Conservation (phyloP, 1,139 yeast genomes). For the Taiozyma sp. region DNA sequence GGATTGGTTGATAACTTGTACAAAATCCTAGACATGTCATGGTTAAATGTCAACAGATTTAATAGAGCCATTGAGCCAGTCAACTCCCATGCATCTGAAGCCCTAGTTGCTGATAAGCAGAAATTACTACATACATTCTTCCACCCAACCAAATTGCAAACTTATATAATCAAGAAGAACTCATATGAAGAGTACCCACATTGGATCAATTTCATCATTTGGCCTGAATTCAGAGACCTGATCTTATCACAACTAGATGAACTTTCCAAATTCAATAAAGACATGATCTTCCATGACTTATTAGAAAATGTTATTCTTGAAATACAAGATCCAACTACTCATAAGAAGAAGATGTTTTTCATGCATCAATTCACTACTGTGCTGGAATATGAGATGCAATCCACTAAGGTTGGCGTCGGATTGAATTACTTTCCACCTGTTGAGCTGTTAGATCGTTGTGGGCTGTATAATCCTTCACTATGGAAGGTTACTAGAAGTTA, state of each 20-base stretch:
- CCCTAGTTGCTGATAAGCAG: conserved; percentile 2
- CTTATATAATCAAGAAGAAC: conserved; percentile 4
- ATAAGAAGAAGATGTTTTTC: conserved; percentile 2
- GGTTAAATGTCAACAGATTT: conserved; percentile 7
- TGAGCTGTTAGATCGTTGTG: conserved; percentile 5
- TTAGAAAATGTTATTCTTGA: conserved; percentile 10
- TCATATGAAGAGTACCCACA: conserved; percentile 9
- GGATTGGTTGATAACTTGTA: conserved; percentile 4
- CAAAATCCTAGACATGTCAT: conserved; percentile 7
- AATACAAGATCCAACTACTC: neutral
- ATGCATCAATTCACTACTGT: conserved; percentile 5
- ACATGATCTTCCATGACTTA: conserved; percentile 6
- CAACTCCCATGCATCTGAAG: conserved; percentile 2
- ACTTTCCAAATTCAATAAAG: conserved; percentile 3
- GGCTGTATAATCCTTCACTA: conserved; percentile 8
- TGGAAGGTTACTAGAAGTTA: conserved; percentile 10
- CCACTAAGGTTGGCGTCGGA: neutral
- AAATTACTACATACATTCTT: conserved; percentile 9
- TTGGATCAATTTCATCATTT: conserved; percentile 11
- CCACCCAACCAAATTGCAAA: conserved; percentile 12
- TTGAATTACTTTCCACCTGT: conserved; percentile 6
- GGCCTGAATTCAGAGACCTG: conserved; percentile 13
- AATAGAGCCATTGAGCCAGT: conserved; percentile 1
- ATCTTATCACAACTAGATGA: conserved; percentile 7
- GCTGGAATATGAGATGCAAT: conserved; percentile 1